A percentile compares a stretch with the other conserved stretches of the same genome.
Conservation (phyloP, 106 monocot genomes). For the Dendrobium catenatum region DNA sequence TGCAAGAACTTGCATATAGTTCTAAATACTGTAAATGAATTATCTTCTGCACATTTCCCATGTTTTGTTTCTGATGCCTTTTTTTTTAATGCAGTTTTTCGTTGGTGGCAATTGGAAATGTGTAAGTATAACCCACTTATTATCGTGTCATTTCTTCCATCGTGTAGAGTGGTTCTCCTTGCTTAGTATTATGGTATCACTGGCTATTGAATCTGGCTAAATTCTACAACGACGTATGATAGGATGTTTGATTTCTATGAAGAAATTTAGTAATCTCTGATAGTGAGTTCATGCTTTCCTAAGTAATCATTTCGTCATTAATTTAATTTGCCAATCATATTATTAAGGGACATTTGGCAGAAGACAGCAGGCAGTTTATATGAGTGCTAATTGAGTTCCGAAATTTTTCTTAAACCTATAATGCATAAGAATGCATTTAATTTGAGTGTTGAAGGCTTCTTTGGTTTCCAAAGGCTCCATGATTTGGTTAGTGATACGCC, state of each 20-base stretch:
- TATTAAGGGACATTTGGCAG: neutral
- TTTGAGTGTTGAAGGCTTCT: neutral
- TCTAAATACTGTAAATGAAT: neutral
- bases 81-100: constrained; percentile 65
- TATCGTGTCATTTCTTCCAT: neutral
- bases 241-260: neutral
- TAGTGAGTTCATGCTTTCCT: neutral
- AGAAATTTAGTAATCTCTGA: neutral
- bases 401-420: neutral
- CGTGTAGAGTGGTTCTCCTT: neutral
- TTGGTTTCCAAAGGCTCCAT: neutral
- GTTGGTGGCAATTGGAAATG: constrained; percentile 98
- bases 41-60: constrained; percentile 1
- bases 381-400: neutral
- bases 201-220: neutral
- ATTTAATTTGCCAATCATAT: neutral
- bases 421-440: neutral
- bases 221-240: neutral
- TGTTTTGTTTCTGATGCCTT: constrained; percentile 8
- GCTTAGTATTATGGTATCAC: neutral
- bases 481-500: neutral
- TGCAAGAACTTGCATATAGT: neutral
- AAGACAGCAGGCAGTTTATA: neutral
- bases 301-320: neutral
- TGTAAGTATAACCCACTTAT: constrained; percentile 37